phyloP scores from a whole-genome alignment of 169 alveolate species.

The Plasmodium gaboni region DNA sequence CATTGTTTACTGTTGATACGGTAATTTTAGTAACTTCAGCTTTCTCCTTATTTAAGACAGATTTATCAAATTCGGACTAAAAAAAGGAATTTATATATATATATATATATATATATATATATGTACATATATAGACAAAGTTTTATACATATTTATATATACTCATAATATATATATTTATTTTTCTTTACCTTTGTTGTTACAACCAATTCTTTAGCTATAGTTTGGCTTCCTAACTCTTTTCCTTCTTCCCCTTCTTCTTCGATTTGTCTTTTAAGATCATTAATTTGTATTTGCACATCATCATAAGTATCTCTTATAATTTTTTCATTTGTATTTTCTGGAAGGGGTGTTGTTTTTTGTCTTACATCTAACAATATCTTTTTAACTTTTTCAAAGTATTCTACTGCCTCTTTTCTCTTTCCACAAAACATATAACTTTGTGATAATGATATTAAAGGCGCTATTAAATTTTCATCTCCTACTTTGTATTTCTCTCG shows the following conservation, averaged over 20 bases:
- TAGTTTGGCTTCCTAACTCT: constrained; percentile 58
- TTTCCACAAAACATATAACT: constrained; percentile 76
- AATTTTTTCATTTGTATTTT: constrained; percentile 64
- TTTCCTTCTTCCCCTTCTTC: constrained; percentile 73
- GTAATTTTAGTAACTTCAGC: constrained; percentile 47
- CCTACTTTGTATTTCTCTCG: constrained; percentile 64
- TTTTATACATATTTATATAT: too few species aligned
- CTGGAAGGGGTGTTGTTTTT: constrained; percentile 59
- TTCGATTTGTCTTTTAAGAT: constrained; percentile 65
- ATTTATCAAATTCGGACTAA: constrained; percentile 71
- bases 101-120: too few species aligned
- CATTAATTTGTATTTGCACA: constrained; percentile 74
- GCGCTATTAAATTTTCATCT: constrained; percentile 66
- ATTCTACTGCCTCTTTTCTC: constrained; percentile 65
- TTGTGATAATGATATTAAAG: constrained; percentile 67
- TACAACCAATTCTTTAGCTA: constrained; percentile 47
- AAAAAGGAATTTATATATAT: background rate
- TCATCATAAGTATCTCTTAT: constrained; percentile 72
- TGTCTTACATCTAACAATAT: constrained; percentile 63
- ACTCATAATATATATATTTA: background rate
- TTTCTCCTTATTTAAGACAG: constrained; percentile 33
- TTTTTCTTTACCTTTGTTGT: constrained; percentile 38
- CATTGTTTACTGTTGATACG: constrained; percentile 22
- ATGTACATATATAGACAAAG: too few species aligned
- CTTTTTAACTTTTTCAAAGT: constrained; percentile 57